Conservation (phyloP, 2,329 filamentous ascomycete species). For the Mollisia scopiformis region DNA sequence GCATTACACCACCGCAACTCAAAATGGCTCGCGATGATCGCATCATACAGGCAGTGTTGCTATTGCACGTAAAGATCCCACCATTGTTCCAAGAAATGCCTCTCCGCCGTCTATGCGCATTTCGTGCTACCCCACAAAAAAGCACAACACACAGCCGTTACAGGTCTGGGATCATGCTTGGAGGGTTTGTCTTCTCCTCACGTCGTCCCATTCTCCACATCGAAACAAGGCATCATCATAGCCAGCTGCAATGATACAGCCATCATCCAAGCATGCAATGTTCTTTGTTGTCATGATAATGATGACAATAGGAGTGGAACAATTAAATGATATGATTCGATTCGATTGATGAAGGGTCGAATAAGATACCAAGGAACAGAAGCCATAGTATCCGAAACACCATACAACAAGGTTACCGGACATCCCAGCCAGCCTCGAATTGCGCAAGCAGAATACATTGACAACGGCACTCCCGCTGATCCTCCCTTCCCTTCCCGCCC, state of each 20-base stretch:
- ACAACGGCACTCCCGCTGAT: background rate
- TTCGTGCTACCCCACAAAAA: slow-evolving; percentile 13
- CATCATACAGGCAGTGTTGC: background rate
- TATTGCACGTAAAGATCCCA: background rate
- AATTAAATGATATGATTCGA: background rate
- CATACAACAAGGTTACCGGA: background rate
- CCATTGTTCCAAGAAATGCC: background rate
- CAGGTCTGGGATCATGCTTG: background rate
- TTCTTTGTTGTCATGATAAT: background rate
- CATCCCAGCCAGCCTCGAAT: too few relatives aligned
- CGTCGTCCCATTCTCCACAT: background rate
- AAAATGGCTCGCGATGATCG: background rate
- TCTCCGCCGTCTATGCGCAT: background rate
- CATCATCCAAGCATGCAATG: background rate
- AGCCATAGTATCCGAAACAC: background rate
- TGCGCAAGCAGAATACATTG: background rate
- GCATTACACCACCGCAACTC: background rate
- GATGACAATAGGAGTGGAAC: background rate
- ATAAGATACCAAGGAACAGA: background rate
- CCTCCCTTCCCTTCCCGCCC: background rate
- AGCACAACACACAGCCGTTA: slow-evolving; percentile 9
- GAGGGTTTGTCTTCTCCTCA: background rate
- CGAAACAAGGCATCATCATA: background rate
- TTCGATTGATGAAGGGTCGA: background rate
- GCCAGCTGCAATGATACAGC: background rate